Evolutionary conservation across 2,329 filamentous ascomycete genomes (phyloP).

Genomic region (Fusarium sp.): DNA sequence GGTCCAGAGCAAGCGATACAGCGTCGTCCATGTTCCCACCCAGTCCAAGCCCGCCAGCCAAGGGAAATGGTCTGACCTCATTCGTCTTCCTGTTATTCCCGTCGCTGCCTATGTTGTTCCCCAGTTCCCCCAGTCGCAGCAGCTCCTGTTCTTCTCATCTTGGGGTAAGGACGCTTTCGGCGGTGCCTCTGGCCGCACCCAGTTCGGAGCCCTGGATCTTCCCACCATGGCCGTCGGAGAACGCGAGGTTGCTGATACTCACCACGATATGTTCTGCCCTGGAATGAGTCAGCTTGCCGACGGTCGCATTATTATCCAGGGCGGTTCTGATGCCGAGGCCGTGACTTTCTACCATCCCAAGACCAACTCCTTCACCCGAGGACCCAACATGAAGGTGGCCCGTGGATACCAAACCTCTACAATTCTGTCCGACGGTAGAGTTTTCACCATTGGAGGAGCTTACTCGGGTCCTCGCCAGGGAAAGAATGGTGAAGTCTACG

Average conservation of each 20-base stretch:
- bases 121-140: slow-evolving; percentile 24
- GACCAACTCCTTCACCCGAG: slow-evolving; percentile 56
- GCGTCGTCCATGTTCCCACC: slow-evolving; percentile 21
- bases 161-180: slow-evolving; percentile 37
- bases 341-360: slow-evolving; percentile 63
- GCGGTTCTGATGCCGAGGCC: slow-evolving; percentile 63
- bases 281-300: slow-evolving; percentile 64
- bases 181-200: slow-evolving; percentile 33
- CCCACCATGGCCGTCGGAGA: slow-evolving; percentile 21
- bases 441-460: slow-evolving; percentile 71
- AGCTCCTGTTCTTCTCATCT: slow-evolving; percentile 37
- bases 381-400: slow-evolving; percentile 59
- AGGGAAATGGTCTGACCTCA: slow-evolving; percentile 36
- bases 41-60: slow-evolving; percentile 1
- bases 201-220: slow-evolving; percentile 27
- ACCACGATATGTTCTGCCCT: slow-evolving; percentile 70
- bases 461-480: slow-evolving; percentile 61
- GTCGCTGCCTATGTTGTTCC: slow-evolving; percentile 41
- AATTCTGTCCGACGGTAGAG: slow-evolving; percentile 64
- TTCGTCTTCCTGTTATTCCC: slow-evolving; percentile 33
- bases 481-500: slow-evolving; percentile 70
- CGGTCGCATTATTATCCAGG: slow-evolving; percentile 65
- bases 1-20: slow-evolving; percentile 34
- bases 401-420: slow-evolving; percentile 67
- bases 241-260: slow-evolving; percentile 56